Base-by-base conservation (phyloP, 805 yeast species). In the Saturnispora besseyi region DNA sequence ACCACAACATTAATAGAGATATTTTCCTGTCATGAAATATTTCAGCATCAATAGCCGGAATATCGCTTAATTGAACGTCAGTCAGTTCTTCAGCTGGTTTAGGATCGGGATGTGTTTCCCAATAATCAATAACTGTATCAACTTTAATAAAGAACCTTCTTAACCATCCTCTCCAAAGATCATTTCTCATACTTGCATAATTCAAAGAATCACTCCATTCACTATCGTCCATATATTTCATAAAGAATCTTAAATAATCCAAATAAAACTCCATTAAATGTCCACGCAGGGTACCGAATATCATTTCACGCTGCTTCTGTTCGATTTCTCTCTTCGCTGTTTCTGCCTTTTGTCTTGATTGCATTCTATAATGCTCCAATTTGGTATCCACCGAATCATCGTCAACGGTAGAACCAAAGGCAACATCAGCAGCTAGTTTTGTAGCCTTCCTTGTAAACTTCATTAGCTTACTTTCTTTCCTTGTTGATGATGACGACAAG, bases 181-280 rank as follows among this genome's bases (percentile, higher is more conserved):
- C 65, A 26, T 62, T 56, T 52, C 70, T 53, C 4, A 65, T 58
- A 12, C 62, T 49, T 8, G 70, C 66, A 49, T 59, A 64, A 26
- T 53, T 55, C n/a, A 65, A 44, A 0, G 66, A 61, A 48, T 65
- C 70, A 46, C 63, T 60, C 36, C 51, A 44, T 36, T 61, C 66
- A 10, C 66, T 51, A n/a, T 65, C 65, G 44, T 64, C 62, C 63
- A 62, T 61, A 41, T 62, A 64, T 41, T 64, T 60, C 33, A 59
- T 34, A 45, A 65, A 63, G 40, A 65, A 62, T 32, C 62, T 55
- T 15, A 65, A 53, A 44, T 60, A 64, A 11, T 63, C 66, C 13
- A 64, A 44, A 45, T 64, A 65, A 3, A 53, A 50, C 30, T 59
- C 59, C 48, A 57, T 46, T 5, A 59, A 56, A 41, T 52, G 55